phyloP scores from a whole-genome alignment of 768 basidiomycete species.

The Collybia mongolica region DNA sequence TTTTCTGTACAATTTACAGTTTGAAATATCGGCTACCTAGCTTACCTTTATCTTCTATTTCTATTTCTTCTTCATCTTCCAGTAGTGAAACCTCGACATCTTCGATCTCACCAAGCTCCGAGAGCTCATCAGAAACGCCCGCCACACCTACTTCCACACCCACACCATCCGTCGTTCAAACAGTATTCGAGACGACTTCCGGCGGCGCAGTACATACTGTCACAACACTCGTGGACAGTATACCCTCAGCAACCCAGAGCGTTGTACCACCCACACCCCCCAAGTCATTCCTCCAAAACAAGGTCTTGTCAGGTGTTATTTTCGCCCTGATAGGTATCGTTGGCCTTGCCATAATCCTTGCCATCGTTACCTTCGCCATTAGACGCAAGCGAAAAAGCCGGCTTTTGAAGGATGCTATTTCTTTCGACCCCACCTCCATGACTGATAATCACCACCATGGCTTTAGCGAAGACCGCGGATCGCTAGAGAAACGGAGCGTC shows the following conservation, averaged over 20 bases:
- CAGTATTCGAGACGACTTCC: conserved; percentile 19
- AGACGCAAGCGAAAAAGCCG: conserved; percentile 46
- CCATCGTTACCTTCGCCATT: conserved; percentile 42
- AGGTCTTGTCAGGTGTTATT: conserved; percentile 57
- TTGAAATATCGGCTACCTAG: background rate
- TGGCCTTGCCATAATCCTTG: conserved; percentile 43
- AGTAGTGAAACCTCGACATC: conserved; percentile 12
- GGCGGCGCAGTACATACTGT: conserved; percentile 31
- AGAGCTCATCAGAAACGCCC: conserved; percentile 12
- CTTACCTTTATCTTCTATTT: background rate
- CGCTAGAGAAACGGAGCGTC: conserved; percentile 22
- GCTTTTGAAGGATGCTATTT: conserved; percentile 44
- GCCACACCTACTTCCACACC: conserved; percentile 12
- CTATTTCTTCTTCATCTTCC: conserved; percentile 1
- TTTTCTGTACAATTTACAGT: background rate
- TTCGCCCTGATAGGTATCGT: conserved; percentile 52
- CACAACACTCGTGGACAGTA: conserved; percentile 23
- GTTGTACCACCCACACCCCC: conserved; percentile 11
- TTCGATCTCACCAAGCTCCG: conserved; percentile 7
- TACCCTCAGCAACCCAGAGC: conserved; percentile 22
- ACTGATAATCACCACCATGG: conserved; percentile 17
- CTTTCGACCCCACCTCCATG: conserved; percentile 44
- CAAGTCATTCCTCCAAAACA: conserved; percentile 61
- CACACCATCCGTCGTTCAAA: conserved; percentile 12
- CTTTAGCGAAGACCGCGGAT: conserved; percentile 20